Percentiles rank a stretch among this genome's conserved stretches.
phyloP scores from a whole-genome alignment of 495 filamentous ascomycete genomes.

The Penicillium pancosmium region DNA sequence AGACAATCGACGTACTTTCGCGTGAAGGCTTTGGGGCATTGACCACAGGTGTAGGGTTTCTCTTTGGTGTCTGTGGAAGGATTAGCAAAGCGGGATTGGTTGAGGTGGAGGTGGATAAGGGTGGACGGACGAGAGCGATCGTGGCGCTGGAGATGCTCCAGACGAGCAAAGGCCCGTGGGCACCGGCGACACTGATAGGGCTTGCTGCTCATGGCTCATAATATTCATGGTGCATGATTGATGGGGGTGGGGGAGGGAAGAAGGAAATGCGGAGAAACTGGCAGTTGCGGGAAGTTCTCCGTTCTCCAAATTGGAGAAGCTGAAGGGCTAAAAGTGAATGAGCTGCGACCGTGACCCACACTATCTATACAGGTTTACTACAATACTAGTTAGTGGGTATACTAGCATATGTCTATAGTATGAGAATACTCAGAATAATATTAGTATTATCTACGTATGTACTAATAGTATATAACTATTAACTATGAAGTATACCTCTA shows the following conservation, averaged over 20 bases:
- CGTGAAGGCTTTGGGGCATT: conserved; percentile 46
- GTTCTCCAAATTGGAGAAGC: background rate
- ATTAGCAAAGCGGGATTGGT: conserved; percentile 10
- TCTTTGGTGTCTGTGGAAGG: conserved; percentile 43
- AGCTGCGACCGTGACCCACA: too few species aligned
- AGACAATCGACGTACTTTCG: conserved; percentile 35
- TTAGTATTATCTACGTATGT: too few species aligned
- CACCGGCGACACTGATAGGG: conserved; percentile 45
- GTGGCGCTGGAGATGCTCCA: conserved; percentile 49
- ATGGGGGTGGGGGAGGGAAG: background rate
- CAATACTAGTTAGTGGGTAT: too few species aligned
- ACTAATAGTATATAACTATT: too few species aligned
- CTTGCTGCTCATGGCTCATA: conserved; percentile 26
- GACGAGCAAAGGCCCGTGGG: conserved; percentile 38
- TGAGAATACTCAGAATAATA: too few species aligned
- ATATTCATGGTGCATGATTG: conserved; percentile 11
- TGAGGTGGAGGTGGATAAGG: conserved; percentile 1
- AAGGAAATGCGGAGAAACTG: conserved; percentile 1
- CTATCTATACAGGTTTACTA: too few species aligned
- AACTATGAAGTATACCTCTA: too few species aligned
- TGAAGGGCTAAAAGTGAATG: background rate
- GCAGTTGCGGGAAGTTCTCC: too few species aligned
- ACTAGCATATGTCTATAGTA: too few species aligned
- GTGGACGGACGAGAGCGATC: conserved; percentile 43
- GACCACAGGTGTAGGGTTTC: conserved; percentile 41